Base-by-base conservation (phyloP, 2,329 filamentous ascomycete species). In the Lizonia empirigonia region DNA sequence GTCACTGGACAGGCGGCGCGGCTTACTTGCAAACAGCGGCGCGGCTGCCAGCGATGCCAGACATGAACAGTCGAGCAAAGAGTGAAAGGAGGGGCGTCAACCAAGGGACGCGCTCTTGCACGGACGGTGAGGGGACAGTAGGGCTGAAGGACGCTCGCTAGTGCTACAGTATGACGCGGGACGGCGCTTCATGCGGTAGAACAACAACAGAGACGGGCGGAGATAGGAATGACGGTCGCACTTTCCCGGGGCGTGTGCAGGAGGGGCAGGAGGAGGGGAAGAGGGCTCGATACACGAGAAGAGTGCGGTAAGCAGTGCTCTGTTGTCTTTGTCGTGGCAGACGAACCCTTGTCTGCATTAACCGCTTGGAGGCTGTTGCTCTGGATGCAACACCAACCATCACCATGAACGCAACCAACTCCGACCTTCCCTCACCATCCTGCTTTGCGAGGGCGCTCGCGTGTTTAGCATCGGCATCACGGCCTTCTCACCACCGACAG, bases 161-260 rank as follows among this genome's bases (percentile, higher is more conserved):
- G 42, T 42, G 49, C 42, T 52, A n/a, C n/a, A n/a, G n/a, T n/a
- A 52, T 42, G 49, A 52, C 49, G 49, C 49, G 49, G 49, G 49
- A 47, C 42, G 49, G 42, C 42, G 49, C 49, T 51, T 46, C 42
- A 24, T 46, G 42, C 36, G 36, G 42, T 36, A 38, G 32, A 18
- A 39, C 22, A 26, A 32, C 36, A 23, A 26, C 8, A 22, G 5
- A 35, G 32, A 33, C 15, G 16, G 10, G 26, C 12, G 20, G 24
- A 27, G 12, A 22, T 16, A 19, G 20, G 24, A 20, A 41, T 40
- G 19, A 33, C 44, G 30, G 23, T 34, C 36, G 44, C 33, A 18
- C 49, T 42, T 47, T 29, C 49, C 20, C 27, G 16, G 16, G 23
- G n/a, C 20, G 18, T 26, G 18, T 15, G n/a, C n/a, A n/a, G n/a